Evolutionary conservation across 2,329 filamentous ascomycete species (phyloP).

Genomic region (Ceratocystis destructans): DNA sequence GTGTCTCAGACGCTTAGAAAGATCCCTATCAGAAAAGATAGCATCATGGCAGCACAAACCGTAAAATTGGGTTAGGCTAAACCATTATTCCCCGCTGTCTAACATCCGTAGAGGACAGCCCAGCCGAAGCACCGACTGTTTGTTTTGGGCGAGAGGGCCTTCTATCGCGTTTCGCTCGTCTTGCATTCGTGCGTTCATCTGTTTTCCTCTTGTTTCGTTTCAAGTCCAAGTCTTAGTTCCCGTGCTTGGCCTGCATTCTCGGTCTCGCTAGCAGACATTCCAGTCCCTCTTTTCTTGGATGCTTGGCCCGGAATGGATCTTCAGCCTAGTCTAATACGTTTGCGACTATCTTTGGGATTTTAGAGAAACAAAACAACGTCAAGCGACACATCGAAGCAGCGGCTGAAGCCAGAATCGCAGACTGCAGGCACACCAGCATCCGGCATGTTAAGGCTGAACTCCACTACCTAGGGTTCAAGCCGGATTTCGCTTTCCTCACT

Average conservation of each 20-base stretch:
- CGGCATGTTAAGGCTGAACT: too few species aligned
- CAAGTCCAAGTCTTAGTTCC: not conserved
- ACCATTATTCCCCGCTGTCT: too few species aligned
- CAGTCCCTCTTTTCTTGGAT: not conserved
- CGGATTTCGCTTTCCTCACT: too few species aligned
- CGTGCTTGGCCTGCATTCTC: not conserved
- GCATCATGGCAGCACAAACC: too few species aligned
- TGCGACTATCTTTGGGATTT: not conserved
- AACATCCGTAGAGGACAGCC: too few species aligned
- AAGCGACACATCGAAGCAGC: not conserved
- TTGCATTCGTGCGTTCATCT: not conserved
- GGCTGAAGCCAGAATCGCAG: not conserved
- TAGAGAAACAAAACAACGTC: not conserved
- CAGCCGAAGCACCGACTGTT: too few species aligned
- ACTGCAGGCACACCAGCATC: not conserved
- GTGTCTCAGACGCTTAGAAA: too few species aligned
- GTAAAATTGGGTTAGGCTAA: too few species aligned
- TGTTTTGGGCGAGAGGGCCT: not conserved
- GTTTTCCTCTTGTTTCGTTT: too few species aligned
- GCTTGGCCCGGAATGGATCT: constrained; percentile 1
- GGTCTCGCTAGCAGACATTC: not conserved
- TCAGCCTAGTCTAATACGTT: not conserved
- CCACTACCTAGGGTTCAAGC: too few species aligned
- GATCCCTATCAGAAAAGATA: too few species aligned
- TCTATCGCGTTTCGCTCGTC: not conserved